A percentile compares a stretch with the other conserved stretches of the same genome.
phyloP scores from a whole-genome alignment of 2,329 filamentous ascomycete species.

The Talaromyces atroroseus region DNA sequence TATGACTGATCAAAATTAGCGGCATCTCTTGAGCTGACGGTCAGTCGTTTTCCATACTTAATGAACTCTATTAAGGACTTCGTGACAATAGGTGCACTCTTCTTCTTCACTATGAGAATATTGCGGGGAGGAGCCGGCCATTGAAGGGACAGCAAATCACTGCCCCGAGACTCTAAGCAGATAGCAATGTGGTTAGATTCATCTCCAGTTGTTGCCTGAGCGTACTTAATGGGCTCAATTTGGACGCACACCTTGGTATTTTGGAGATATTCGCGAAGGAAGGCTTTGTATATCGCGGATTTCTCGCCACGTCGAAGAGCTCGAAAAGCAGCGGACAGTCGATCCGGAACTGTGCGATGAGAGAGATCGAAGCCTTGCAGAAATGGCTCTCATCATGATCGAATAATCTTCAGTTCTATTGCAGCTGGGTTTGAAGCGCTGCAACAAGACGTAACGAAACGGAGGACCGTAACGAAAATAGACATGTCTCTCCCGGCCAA shows the following conservation, averaged over 20 bases:
- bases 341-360: conserved; percentile 11
- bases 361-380: conserved; percentile 5
- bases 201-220: background rate
- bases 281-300: conserved; percentile 42
- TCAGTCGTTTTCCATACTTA: conserved; percentile 29
- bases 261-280: conserved; percentile 52
- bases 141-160: conserved; percentile 59
- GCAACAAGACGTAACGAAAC: conserved; percentile 6
- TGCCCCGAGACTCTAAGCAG: conserved; percentile 48
- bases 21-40: background rate
- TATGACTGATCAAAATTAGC: conserved; percentile 55
- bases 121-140: conserved; percentile 66
- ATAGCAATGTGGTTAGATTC: background rate
- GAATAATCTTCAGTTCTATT: background rate
- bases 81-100: conserved; percentile 51
- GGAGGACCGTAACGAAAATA: background rate
- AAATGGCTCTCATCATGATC: conserved; percentile 2
- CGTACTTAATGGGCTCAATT: background rate
- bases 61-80: conserved; percentile 55
- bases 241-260: conserved; percentile 54
- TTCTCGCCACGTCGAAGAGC: conserved; percentile 34
- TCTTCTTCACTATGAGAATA: conserved; percentile 64
- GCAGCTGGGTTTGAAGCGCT: conserved; percentile 9
- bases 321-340: conserved; percentile 36
- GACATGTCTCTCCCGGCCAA: conserved; percentile 4